Base-by-base conservation (phyloP, 768 basidiomycete genomes). In the Neoboletus brunneissimus region DNA sequence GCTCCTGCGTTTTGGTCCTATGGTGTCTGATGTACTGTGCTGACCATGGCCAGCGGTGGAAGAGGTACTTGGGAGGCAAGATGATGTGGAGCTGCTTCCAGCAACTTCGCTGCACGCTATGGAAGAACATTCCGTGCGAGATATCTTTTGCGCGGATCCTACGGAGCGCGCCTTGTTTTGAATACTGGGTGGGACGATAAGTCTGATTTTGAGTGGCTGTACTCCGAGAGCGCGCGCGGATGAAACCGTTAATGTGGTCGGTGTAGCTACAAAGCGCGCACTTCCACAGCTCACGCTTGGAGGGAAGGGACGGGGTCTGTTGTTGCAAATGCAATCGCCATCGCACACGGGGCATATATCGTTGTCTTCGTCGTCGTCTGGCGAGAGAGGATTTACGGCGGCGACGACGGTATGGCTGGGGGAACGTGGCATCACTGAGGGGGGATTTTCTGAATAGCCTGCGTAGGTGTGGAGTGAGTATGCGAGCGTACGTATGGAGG, bases 291-390 rank as follows among this genome's bases (percentile, higher is more conserved):
- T 45, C 44, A 55, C 60, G 53, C 59, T 65, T 61, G 69, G 75
- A 57, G 67, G 57, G 52, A 70, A 66, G 43, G 67, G 57, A 57
- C 63, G 67, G 52, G 75, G 68, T 63, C 72, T 76, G 77, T 79
- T 83, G 71, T 72, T 57, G 79, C 90, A 92, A 31, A 88, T 91
- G 78, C 90, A 93, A 68, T 89, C 86, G 67, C 88, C 86, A 79
- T 92, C 91, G 88, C 90, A 93, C 61, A 92, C 89, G 9, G 89
- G 90, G 72, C 90, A 93, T 54, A 92, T 90, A 71, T 91, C 87
- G 82, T 83, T 82, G 79, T 89, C 88, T 68, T 91, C 90, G 73
- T 88, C 86, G 76, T 85, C 83, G 73, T 80, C 77, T 57, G 51
- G 66, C 50, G 67, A 62, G 62, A 64, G 59, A 62, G 40, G 64